Evolutionary conservation across 2,329 filamentous ascomycete species (phyloP).

Genomic region (Microthyrium microscopicum): DNA sequence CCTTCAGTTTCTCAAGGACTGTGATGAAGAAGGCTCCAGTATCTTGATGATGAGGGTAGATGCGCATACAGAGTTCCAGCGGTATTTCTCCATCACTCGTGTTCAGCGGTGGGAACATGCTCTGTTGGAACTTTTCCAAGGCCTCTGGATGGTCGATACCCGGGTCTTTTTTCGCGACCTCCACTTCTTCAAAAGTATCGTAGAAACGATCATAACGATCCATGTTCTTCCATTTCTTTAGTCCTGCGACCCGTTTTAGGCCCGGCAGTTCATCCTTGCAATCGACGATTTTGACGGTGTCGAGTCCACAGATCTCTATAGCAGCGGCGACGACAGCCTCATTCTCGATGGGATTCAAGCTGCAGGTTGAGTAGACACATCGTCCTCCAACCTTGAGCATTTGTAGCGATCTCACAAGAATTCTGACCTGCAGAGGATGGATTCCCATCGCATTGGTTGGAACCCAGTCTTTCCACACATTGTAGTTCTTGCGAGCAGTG

Average conservation of each 20-base stretch:
- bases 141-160: constrained; percentile 36
- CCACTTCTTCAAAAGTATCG: constrained; percentile 67
- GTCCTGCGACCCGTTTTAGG: constrained; percentile 58
- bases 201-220: constrained; percentile 70
- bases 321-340: constrained; percentile 81
- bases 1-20: constrained; percentile 77
- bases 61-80: constrained; percentile 76
- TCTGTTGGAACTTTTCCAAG: constrained; percentile 55
- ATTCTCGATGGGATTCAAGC: constrained; percentile 96
- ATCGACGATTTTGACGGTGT: constrained; percentile 64
- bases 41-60: constrained; percentile 91
- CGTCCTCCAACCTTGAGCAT: constrained; percentile 91
- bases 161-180: constrained; percentile 47
- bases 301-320: constrained; percentile 76
- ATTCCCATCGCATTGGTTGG: constrained; percentile 76
- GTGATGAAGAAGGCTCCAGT: constrained; percentile 97
- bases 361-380: constrained; percentile 96
- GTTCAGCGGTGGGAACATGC: constrained; percentile 62
- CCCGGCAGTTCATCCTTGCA: constrained; percentile 61
- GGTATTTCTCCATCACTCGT: constrained; percentile 38
- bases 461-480: constrained; percentile 90
- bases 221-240: constrained; percentile 80
- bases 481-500: constrained; percentile 81
- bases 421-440: constrained; percentile 72
- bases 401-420: constrained; percentile 80